Evolutionary conservation across 108 stramenopile genomes (phyloP), one percentile per base, ranked within the genome.

Genomic region (Bacterosira constricta): DNA sequence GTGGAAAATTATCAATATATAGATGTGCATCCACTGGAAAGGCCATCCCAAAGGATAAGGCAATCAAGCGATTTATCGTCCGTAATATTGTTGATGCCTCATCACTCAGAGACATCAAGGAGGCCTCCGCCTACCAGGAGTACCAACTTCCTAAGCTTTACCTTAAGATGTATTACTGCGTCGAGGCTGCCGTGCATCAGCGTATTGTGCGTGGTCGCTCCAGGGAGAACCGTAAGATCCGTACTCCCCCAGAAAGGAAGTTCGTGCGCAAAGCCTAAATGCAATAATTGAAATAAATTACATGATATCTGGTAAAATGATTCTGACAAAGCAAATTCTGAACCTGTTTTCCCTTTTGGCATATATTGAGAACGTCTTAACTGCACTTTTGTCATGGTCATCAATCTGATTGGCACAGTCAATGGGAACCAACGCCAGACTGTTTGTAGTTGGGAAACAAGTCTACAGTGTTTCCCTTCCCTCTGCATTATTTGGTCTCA

Each of bases 1-100:
- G 21, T 17, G 7, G 36, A n/a, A n/a, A 25, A 61, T 17, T 51
- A 20, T 35, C 18, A 35, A 47, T 45, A 15, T 38, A 41, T 53
- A 90, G 92, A 58, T 99, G 99, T 79, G 96, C 92, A 20, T 97
- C 96, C 73, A 98, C 98, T 44, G 98, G 97, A 68, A 97, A 97
- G 90, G 98, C 98, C 82, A 98, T 98, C 82, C 97, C 99, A 49
- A 99, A 99, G 92, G 99, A 99, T 80, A 99, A 99, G 96, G 99
- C 99, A 68, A 97, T 99, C 90, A 98, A 98, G 95, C 93, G 99
- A 26, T 99, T 99, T 85, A 94, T 97, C 69, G 98, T 99, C 47
- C 93, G 98, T 60, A 99, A 99, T 90, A 98, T 99, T 62, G 99
- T 99, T 52, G 99, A 99, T 77, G 93, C 96, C 41, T 97, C 97